Percentiles rank a stretch among this genome's conserved stretches.
Conservation (phyloP, 2,329 filamentous ascomycete genomes). For the Cladosporium sp. region DNA sequence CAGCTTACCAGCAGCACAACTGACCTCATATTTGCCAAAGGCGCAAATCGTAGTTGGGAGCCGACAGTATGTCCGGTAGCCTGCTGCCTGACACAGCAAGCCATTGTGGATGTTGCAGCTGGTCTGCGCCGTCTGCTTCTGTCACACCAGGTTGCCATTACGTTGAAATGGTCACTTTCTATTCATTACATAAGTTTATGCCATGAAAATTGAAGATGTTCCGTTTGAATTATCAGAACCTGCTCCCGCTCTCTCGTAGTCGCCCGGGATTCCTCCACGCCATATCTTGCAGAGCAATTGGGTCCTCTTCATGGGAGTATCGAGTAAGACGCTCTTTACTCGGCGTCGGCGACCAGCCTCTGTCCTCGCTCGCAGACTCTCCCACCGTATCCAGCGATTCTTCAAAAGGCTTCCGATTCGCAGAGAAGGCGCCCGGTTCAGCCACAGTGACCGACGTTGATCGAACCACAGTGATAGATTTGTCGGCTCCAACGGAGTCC, state of each 20-base stretch:
- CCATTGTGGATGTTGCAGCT: not conserved
- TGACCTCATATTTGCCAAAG: no score
- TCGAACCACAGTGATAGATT: slow-evolving; percentile 15
- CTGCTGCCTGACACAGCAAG: no score
- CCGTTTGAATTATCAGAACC: not conserved
- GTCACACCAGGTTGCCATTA: not conserved
- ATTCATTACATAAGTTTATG: not conserved
- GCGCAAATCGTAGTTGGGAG: no score
- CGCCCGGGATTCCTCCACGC: not conserved
- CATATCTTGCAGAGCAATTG: slow-evolving; percentile 4
- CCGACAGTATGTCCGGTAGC: no score
- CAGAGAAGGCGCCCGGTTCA: not conserved
- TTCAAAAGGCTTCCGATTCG: not conserved
- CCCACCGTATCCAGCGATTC: not conserved
- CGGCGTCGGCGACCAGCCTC: not conserved
- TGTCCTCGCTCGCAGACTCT: not conserved
- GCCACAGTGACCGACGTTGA: slow-evolving; percentile 4
- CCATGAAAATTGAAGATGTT: not conserved
- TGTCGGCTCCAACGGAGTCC: not conserved
- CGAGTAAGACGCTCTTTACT: slow-evolving; percentile 13
- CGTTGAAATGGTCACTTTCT: not conserved
- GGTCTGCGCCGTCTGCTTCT: not conserved
- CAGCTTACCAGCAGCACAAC: no score
- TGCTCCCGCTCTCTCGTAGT: not conserved
- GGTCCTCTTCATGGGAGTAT: slow-evolving; percentile 3